phyloP scores from a whole-genome alignment of 495 filamentous ascomycete genomes.

The Xylaria castorea region DNA sequence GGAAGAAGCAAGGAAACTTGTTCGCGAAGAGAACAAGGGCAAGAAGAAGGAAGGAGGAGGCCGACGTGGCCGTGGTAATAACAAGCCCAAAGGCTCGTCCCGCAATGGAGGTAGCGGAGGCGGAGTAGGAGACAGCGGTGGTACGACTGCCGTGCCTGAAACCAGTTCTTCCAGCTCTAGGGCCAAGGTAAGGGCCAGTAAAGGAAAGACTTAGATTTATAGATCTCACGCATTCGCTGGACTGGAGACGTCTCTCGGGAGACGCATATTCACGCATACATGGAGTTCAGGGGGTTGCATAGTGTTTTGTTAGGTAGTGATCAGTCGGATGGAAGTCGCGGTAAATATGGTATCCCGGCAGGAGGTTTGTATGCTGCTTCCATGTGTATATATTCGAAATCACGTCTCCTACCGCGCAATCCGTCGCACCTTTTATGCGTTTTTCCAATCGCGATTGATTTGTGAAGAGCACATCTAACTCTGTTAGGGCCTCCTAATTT shows the following conservation, averaged over 20 bases:
- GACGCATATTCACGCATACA: not conserved
- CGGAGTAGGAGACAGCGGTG: not conserved
- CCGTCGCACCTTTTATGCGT: not conserved
- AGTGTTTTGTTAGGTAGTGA: not conserved
- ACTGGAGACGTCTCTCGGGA: constrained; percentile 23
- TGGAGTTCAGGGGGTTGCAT: constrained; percentile 4
- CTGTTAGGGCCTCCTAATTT: not conserved
- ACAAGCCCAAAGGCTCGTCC: constrained; percentile 10
- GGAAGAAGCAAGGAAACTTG: constrained; percentile 61
- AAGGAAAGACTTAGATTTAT: constrained; percentile 23
- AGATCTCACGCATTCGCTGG: constrained; percentile 21
- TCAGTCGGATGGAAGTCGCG: not conserved
- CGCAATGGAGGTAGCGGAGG: constrained; percentile 3
- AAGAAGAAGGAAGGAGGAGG: constrained; percentile 34
- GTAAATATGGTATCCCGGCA: constrained; percentile 1
- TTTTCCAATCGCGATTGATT: not conserved
- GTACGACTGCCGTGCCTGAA: not conserved
- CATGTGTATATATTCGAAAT: constrained; percentile 7
- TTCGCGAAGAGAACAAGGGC: constrained; percentile 39
- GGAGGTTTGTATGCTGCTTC: not conserved
- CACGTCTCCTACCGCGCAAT: not conserved
- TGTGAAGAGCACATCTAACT: not conserved
- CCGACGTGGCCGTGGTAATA: constrained; percentile 24
- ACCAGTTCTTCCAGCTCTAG: constrained; percentile 9
- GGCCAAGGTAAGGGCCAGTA: constrained; percentile 18